phyloP scores from a whole-genome alignment of 306 rosid genomes.

The Cyamopsis tetragonoloba region DNA sequence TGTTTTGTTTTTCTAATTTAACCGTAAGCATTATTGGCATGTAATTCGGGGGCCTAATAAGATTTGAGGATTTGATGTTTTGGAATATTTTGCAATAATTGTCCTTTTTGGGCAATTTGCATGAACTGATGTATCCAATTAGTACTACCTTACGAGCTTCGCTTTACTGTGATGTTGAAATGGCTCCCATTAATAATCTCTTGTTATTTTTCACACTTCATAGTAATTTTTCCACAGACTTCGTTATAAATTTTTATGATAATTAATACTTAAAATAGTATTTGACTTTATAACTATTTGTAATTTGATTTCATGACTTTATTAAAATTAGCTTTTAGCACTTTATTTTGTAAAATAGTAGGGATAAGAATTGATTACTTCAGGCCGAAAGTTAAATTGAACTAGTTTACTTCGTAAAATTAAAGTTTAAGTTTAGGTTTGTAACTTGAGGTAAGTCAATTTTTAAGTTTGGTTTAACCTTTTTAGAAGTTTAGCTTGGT shows the following conservation, averaged over 20 bases:
- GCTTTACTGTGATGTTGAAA: conserved; percentile 16
- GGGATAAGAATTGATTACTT: too few species aligned
- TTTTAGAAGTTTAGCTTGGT: too few species aligned
- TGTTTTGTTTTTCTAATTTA: background rate
- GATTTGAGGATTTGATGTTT: conserved; percentile 19
- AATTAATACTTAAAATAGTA: too few species aligned
- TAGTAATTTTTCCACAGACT: background rate
- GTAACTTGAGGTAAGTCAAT: too few species aligned
- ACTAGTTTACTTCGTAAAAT: too few species aligned
- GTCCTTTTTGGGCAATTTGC: conserved; percentile 18
- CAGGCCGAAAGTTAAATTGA: too few species aligned
- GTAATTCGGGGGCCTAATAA: conserved; percentile 3
- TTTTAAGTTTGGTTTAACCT: too few species aligned
- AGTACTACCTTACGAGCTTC: background rate
- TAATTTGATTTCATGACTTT: too few species aligned
- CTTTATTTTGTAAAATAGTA: too few species aligned
- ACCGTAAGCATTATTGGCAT: background rate
- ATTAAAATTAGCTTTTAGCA: too few species aligned
- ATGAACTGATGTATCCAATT: background rate
- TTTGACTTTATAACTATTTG: too few species aligned
- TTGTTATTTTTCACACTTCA: background rate
- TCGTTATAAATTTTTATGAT: background rate
- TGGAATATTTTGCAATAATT: conserved; percentile 31
- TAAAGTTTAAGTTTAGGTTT: too few species aligned
- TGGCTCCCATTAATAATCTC: conserved; percentile 1